phyloP scores from a whole-genome alignment of 495 filamentous ascomycete genomes.

The Clohesyomyces aquaticus region DNA sequence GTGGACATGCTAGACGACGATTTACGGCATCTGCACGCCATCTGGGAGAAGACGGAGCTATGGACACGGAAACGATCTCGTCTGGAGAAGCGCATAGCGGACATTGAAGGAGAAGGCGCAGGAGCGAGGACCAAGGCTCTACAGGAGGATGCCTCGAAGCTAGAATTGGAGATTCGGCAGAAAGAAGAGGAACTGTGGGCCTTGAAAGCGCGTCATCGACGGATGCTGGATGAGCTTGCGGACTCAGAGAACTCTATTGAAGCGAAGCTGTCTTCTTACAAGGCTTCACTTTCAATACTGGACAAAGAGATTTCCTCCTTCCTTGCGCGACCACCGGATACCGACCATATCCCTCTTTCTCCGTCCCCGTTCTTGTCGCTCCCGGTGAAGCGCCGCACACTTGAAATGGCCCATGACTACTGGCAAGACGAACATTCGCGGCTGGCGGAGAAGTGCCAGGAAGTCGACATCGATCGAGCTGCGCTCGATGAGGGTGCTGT shows the following conservation, averaged over 20 bases:
- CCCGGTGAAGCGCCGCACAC: conserved; percentile 69
- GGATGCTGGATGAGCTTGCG: conserved; percentile 63
- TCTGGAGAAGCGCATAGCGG: conserved; percentile 54
- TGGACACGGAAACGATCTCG: conserved; percentile 59
- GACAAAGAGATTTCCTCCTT: conserved; percentile 58
- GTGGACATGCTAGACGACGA: conserved; percentile 62
- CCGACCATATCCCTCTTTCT: conserved; percentile 21
- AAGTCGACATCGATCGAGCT: conserved; percentile 67
- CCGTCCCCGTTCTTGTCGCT: conserved; percentile 51
- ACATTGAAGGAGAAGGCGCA: conserved; percentile 55
- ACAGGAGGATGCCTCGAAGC: conserved; percentile 44
- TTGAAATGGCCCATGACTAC: conserved; percentile 76
- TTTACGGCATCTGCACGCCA: conserved; percentile 59
- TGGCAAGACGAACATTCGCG: conserved; percentile 68
- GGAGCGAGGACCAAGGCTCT: conserved; percentile 42
- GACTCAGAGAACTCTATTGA: conserved; percentile 66
- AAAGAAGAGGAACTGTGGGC: conserved; percentile 68
- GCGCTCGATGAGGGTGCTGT: conserved; percentile 83
- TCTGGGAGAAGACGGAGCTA: conserved; percentile 62
- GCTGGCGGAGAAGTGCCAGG: conserved; percentile 60
- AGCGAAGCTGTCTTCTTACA: conserved; percentile 64
- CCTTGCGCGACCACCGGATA: conserved; percentile 54
- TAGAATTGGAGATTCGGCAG: conserved; percentile 53
- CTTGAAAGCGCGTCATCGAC: conserved; percentile 65
- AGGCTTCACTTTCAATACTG: conserved; percentile 57